Percentiles rank a stretch among this genome's conserved stretches.
Conservation (phyloP, 1,284 basidiomycete species). For the Xanthoconium separans region DNA sequence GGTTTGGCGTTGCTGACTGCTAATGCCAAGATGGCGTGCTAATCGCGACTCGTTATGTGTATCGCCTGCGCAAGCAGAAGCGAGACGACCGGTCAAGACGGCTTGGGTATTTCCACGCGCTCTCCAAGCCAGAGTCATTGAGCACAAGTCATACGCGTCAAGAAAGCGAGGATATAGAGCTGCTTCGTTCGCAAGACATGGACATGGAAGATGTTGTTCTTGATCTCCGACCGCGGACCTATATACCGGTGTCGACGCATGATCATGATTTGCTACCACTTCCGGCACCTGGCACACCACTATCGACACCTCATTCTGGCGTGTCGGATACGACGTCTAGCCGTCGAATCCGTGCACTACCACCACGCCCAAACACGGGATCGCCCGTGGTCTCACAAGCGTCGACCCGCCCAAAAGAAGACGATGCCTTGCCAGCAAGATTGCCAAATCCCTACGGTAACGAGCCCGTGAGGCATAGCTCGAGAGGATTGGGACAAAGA, state of each 20-base stretch:
- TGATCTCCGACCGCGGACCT: conserved; percentile 21
- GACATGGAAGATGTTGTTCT: conserved; percentile 23
- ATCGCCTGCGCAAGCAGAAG: conserved; percentile 55
- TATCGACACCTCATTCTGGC: conserved; percentile 6
- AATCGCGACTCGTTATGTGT: conserved; percentile 58
- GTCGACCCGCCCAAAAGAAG: neutral
- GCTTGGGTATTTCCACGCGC: conserved; percentile 34
- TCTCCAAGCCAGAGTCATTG: conserved; percentile 21
- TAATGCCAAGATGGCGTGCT: conserved; percentile 49
- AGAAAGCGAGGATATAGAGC: conserved; percentile 31
- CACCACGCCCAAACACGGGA: conserved; percentile 23
- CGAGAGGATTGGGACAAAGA: neutral
- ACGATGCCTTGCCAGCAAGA: neutral
- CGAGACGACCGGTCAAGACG: conserved; percentile 30
- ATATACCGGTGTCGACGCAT: conserved; percentile 19
- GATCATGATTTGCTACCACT: conserved; percentile 17
- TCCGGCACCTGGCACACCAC: conserved; percentile 2
- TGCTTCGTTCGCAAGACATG: conserved; percentile 23
- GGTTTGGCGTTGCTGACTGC: neutral
- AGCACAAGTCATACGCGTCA: conserved; percentile 21
- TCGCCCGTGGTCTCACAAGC: neutral
- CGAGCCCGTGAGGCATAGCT: neutral
- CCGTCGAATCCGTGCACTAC: conserved; percentile 30
- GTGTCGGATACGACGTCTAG: conserved; percentile 12
- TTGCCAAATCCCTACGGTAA: conserved; percentile 10